Conservation (phyloP, 2,329 filamentous ascomycete species). For the Aureobasidium pullulans region DNA sequence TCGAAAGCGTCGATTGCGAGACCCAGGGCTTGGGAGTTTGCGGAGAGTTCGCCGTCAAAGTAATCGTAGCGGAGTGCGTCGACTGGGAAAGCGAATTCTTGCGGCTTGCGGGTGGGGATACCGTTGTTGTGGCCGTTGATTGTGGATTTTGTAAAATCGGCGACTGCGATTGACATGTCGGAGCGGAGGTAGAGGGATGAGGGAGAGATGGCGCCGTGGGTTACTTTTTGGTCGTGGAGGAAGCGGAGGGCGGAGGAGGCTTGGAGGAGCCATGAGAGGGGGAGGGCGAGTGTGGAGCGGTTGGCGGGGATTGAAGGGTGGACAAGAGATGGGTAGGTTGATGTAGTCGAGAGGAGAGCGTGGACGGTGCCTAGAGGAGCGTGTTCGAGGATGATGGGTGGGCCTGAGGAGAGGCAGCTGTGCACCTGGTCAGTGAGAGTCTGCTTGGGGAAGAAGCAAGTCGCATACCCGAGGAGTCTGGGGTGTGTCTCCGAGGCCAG, state of each 20-base stretch:
- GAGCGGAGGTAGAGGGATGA: background rate
- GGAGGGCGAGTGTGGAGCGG: background rate
- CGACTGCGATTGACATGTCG: background rate
- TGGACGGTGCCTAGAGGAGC: conserved; percentile 61
- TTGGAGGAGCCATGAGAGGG: conserved; percentile 9
- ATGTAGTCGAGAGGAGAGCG: conserved; percentile 30
- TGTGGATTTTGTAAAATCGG: background rate
- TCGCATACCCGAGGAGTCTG: background rate
- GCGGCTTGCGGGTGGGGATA: background rate
- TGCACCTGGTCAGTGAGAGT: background rate
- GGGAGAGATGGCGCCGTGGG: conserved; percentile 1
- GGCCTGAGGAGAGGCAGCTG: conserved; percentile 48
- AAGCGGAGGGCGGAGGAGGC: conserved; percentile 7
- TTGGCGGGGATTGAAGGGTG: background rate
- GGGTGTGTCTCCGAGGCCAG: background rate
- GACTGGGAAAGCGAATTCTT: background rate
- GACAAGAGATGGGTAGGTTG: background rate
- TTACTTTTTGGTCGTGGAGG: conserved; percentile 8
- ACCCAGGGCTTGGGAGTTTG: conserved; percentile 9
- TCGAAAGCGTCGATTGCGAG: conserved; percentile 5
- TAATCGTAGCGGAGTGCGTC: conserved; percentile 7
- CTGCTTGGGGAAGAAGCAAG: background rate
- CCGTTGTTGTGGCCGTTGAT: conserved; percentile 8
- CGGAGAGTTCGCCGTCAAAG: conserved; percentile 6
- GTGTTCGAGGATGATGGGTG: conserved; percentile 57